Evolutionary conservation across 495 filamentous ascomycete species (phyloP).

Genomic region (Chaetomium fimeti): DNA sequence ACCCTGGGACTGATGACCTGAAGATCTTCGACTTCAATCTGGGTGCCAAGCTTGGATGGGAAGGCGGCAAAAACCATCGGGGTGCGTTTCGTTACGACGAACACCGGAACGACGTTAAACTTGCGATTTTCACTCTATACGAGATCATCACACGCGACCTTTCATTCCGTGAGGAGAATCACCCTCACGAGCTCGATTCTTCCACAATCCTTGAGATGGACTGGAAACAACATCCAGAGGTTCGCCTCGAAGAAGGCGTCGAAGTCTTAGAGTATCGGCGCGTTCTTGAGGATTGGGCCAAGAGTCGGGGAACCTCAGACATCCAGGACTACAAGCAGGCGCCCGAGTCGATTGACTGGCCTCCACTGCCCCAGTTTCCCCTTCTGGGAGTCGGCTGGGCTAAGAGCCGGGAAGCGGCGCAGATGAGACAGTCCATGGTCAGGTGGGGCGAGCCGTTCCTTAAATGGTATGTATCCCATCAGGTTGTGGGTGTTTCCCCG

Average conservation of each 20-base stretch:
- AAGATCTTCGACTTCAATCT: slow-evolving; percentile 25
- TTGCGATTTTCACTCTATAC: slow-evolving; percentile 17
- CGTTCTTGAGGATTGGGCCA: too few species aligned
- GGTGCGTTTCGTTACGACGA: too few species aligned
- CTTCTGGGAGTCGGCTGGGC: neutral
- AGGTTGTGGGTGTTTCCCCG: neutral
- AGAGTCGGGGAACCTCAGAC: too few species aligned
- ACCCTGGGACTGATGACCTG: slow-evolving; percentile 10
- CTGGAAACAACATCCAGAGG: too few species aligned
- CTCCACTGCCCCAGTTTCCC: neutral
- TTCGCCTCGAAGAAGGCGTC: too few species aligned
- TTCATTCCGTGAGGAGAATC: slow-evolving; percentile 6
- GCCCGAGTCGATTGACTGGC: neutral
- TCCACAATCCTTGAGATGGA: too few species aligned
- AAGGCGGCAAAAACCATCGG: too few species aligned
- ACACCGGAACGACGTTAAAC: slow-evolving; percentile 15
- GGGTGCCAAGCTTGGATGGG: slow-evolving; percentile 9
- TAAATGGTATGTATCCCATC: neutral
- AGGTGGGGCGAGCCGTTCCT: neutral
- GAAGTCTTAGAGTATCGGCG: too few species aligned
- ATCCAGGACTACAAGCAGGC: neutral
- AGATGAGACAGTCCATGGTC: neutral
- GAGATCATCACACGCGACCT: slow-evolving; percentile 22
- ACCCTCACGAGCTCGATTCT: slow-evolving; percentile 9
- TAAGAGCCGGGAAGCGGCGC: neutral